phyloP scores from a whole-genome alignment of 192 early-diverging fungal species.

The Radiomyces spectabilis region DNA sequence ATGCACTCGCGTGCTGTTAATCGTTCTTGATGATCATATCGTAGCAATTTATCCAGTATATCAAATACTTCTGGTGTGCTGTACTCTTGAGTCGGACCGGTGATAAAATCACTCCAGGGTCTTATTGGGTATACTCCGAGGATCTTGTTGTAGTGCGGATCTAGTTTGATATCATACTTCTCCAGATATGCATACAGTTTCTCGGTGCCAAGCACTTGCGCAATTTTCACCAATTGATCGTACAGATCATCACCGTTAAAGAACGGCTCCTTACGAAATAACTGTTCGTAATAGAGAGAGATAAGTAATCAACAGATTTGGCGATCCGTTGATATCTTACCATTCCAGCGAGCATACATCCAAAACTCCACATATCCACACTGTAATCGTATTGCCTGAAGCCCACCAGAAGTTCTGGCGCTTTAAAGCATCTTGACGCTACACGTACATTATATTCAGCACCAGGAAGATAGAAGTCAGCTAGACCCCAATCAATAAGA shows the following conservation, averaged over 20 bases:
- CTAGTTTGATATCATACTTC: conserved; percentile 91
- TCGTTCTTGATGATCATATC: conserved; percentile 89
- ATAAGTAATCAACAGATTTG: no score
- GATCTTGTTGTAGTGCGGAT: conserved; percentile 84
- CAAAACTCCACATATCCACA: conserved; percentile 98
- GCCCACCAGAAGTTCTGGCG: conserved; percentile 95
- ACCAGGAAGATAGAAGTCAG: conserved; percentile 97
- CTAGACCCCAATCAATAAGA: conserved; percentile 97
- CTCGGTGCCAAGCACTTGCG: conserved; percentile 94
- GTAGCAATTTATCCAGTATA: conserved; percentile 80
- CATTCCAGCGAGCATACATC: conserved; percentile 99
- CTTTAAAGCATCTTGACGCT: conserved; percentile 97
- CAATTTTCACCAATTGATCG: conserved; percentile 98
- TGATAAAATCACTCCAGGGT: conserved; percentile 83
- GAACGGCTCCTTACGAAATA: conserved; percentile 98
- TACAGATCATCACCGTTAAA: conserved; percentile 98
- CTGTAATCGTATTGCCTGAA: conserved; percentile 98
- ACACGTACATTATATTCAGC: conserved; percentile 97
- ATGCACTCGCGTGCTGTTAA: conserved; percentile 82
- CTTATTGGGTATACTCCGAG: conserved; percentile 72
- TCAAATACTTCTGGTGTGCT: conserved; percentile 78
- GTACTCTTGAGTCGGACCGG: conserved; percentile 74
- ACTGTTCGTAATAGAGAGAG: conserved; percentile 38
- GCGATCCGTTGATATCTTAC: conserved; percentile 33
- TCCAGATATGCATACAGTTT: conserved; percentile 86